phyloP scores from a whole-genome alignment of 306 rosid genomes.

The Arachis stenosperma region DNA sequence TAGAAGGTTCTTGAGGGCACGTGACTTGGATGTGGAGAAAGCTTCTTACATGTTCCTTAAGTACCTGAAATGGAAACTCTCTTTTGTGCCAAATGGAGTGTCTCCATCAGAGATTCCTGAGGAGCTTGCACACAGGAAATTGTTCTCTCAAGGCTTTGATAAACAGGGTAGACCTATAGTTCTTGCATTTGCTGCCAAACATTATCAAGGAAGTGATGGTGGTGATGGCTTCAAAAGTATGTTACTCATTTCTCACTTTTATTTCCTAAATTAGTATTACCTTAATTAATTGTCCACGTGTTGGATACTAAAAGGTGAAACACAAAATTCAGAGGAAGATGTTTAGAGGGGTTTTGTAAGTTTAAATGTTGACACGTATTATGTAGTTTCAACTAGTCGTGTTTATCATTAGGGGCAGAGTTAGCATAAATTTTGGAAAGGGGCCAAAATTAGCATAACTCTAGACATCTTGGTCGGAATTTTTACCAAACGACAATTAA shows the following conservation, averaged over 20 bases:
- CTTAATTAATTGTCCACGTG: no score
- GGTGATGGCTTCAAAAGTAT: conserved; percentile 54
- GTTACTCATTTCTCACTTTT: background rate
- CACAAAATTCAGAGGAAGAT: no score
- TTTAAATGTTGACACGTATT: no score
- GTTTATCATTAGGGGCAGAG: no score
- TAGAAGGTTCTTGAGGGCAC: conserved; percentile 67
- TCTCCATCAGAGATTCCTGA: conserved; percentile 51
- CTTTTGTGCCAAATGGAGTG: conserved; percentile 55
- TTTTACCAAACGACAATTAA: no score
- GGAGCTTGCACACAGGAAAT: conserved; percentile 53
- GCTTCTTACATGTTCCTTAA: conserved; percentile 61
- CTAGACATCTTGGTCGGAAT: no score
- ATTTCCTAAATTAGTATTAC: no score
- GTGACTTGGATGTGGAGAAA: conserved; percentile 53
- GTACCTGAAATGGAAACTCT: conserved; percentile 61
- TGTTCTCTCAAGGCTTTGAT: conserved; percentile 57
- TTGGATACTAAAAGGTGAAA: no score
- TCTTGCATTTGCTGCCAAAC: conserved; percentile 56
- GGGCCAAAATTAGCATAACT: no score
- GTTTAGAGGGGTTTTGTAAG: no score
- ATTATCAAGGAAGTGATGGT: conserved; percentile 51
- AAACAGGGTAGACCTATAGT: conserved; percentile 65
- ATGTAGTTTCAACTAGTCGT: no score
- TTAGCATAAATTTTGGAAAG: no score